Evolutionary conservation across 208 protist species (phyloP), one percentile per base, ranked within the genome.

Genomic region (Leptomonas seymouri): DNA sequence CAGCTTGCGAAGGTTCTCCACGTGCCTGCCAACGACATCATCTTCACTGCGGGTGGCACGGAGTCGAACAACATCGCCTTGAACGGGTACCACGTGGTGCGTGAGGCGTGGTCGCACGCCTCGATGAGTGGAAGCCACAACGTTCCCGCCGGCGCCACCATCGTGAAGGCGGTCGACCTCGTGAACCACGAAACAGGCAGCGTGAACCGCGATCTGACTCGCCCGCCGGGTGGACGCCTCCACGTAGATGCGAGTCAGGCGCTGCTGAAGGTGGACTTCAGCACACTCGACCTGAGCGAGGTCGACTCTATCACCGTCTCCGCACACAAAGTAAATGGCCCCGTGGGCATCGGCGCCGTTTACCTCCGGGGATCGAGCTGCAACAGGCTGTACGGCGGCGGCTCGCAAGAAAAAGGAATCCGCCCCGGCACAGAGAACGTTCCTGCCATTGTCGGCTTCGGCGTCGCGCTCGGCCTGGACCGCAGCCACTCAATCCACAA

Each of bases 321-420:
- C 15, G 89, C 87, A 53, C 89, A 95, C 63, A 95, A 95, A 78
- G 83, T 93, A 45, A 91, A 95, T 73, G 89, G 87, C 0, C 89
- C 89, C 20, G 76, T 90, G 11, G 89, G 89, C n/a, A 75, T 85
- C 23, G 89, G 83, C 12, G 89, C 87, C 12, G 59, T 95, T 15
- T 90, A 93, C 76, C 71, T 94, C 44, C 82, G 85, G 20, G 73
- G 77, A 61, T 63, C 83, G 53, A 76, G 76, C 60, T 82, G 78
- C 68, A 60, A 87, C 55, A 62, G 42, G 21, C 45, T 91, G 31
- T 90, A 80, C 69, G 77, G 67, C 48, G 89, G 89, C 48, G 89
- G 87, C 36, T 75, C 76, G 7, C 89, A 94, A 65, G 86, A 95
- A 55, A 80, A 82, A 41, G 86, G 86, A 41, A 73, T 93, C 25